A percentile compares a stretch with the other conserved stretches of the same genome.
phyloP scores from a whole-genome alignment of 768 basidiomycete species.

The Russula dissimulans region DNA sequence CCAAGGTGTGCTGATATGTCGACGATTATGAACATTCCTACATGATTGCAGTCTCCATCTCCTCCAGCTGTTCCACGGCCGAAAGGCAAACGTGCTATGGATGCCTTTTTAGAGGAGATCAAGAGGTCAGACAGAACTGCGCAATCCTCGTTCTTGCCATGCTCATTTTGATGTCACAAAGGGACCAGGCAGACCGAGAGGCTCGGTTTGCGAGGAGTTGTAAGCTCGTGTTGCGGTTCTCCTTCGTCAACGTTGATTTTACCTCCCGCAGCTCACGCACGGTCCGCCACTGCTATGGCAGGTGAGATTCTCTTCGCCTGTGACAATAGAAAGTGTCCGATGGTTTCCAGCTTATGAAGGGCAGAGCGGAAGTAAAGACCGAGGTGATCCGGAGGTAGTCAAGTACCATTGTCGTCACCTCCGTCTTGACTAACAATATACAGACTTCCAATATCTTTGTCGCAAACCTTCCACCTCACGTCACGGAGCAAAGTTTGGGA shows the following conservation, averaged over 20 bases:
- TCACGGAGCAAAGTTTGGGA: conserved; percentile 80
- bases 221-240: conserved; percentile 24
- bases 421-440: neutral
- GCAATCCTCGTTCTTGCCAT: neutral
- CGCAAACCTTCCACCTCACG: conserved; percentile 80
- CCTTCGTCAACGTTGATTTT: neutral
- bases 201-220: conserved; percentile 68
- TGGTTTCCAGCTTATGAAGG: conserved; percentile 64
- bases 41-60: conserved; percentile 42
- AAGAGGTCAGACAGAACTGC: conserved; percentile 51
- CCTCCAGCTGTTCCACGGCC: conserved; percentile 53
- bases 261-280: conserved; percentile 39
- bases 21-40: neutral
- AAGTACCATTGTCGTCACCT: neutral
- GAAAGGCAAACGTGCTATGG: conserved; percentile 95
- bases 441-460: conserved; percentile 96
- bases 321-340: neutral
- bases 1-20: conserved; percentile 24
- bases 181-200: conserved; percentile 90
- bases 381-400: conserved; percentile 74
- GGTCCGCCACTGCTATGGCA: conserved; percentile 87
- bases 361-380: conserved; percentile 82
- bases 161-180: conserved; percentile 24
- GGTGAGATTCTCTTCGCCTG: conserved; percentile 36
- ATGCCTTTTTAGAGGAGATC: conserved; percentile 91